phyloP scores from a whole-genome alignment of 495 filamentous ascomycete genomes.

The Aspergillus avenaceus region DNA sequence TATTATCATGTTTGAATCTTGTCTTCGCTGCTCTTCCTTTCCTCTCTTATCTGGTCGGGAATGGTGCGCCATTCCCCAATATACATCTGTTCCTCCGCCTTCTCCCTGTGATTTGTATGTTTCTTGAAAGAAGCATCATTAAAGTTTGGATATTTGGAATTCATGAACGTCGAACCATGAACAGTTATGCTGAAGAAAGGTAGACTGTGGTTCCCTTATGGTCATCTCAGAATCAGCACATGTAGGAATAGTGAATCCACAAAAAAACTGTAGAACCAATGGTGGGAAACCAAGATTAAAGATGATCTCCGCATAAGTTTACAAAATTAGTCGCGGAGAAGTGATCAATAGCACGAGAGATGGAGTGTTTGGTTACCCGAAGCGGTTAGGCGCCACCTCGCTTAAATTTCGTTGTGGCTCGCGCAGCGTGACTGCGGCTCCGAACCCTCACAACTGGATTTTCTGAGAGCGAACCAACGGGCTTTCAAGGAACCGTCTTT shows the following conservation, averaged over 20 bases:
- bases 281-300: no score
- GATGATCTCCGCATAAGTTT: neutral
- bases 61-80: conserved; percentile 6
- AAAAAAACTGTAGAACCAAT: no score
- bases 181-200: conserved; percentile 5
- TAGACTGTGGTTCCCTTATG: neutral
- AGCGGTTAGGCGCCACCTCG: conserved; percentile 43
- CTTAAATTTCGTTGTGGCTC: conserved; percentile 53
- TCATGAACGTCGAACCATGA: neutral
- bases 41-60: conserved; percentile 11
- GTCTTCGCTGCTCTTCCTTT: conserved; percentile 4
- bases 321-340: neutral
- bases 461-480: conserved; percentile 14
- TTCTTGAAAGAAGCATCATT: conserved; percentile 7
- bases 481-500: conserved; percentile 4
- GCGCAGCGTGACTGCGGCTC: conserved; percentile 31
- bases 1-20: conserved; percentile 17
- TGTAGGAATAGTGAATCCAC: no score
- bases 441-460: conserved; percentile 36
- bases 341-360: neutral
- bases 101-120: neutral
- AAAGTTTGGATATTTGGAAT: conserved; percentile 19
- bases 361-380: conserved; percentile 19
- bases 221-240: no score
- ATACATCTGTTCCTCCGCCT: neutral